These are phyloP conservation scores for Colletotrichum lindemuthianum DNA, from an alignment of 2,329 filamentous ascomycete species.

Conservation along the genomic window DNA sequence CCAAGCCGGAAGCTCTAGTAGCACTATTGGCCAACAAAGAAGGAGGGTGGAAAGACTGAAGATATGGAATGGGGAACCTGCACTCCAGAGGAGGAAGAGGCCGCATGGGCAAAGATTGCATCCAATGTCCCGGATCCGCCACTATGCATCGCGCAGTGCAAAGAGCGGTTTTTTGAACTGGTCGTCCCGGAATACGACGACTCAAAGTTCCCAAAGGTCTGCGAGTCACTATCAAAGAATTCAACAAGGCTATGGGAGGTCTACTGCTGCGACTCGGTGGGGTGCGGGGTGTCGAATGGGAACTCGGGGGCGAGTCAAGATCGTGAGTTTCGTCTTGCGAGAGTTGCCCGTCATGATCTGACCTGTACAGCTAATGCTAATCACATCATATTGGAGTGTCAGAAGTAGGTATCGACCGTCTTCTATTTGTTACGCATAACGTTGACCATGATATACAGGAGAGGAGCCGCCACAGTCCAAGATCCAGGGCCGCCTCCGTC, in stretches of 20 bases:
- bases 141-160: conserved; percentile 48
- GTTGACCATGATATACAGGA: conserved; percentile 38
- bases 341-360: neutral
- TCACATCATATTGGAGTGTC: conserved; percentile 60
- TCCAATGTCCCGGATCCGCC: conserved; percentile 44
- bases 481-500: conserved; percentile 50
- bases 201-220: conserved; percentile 44
- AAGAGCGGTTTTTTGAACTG: conserved; percentile 43
- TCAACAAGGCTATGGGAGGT: conserved; percentile 52
- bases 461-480: conserved; percentile 42
- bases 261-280: conserved; percentile 62
- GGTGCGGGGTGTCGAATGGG: conserved; percentile 57
- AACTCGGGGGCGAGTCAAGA: conserved; percentile 48
- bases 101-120: conserved; percentile 44
- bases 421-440: neutral
- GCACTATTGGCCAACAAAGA: neutral
- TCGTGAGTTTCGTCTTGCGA: conserved; percentile 51
- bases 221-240: conserved; percentile 44
- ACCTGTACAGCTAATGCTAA: conserved; percentile 58
- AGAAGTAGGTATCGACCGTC: conserved; percentile 52
- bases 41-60: neutral
- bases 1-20: too few species aligned
- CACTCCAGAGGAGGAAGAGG: conserved; percentile 2
- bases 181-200: conserved; percentile 42
- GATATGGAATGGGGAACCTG: neutral